phyloP scores from a whole-genome alignment of 2,329 filamentous ascomycete genomes.

The Talaromyces funiculosus region DNA sequence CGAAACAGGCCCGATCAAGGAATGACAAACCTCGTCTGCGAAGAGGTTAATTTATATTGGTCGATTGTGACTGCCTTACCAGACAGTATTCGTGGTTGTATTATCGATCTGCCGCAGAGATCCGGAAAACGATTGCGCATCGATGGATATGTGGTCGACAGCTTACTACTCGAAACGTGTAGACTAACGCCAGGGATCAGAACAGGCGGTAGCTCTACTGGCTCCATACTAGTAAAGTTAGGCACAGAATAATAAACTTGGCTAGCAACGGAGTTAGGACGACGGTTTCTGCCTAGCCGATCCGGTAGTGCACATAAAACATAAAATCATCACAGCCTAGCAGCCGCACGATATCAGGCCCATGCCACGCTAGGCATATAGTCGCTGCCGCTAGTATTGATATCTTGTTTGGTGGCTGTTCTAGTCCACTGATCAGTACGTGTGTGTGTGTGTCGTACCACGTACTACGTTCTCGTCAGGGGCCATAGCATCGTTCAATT shows the following conservation, averaged over 20 bases:
- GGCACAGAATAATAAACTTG: background rate
- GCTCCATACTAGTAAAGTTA: too few relatives aligned
- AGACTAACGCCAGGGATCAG: background rate
- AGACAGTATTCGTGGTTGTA: background rate
- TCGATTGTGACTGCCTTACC: background rate
- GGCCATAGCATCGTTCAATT: too few relatives aligned
- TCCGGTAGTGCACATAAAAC: background rate
- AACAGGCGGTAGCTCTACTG: background rate
- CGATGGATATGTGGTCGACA: background rate
- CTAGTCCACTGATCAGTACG: background rate
- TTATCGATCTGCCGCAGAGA: background rate
- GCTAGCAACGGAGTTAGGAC: background rate
- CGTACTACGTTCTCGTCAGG: background rate
- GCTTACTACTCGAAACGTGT: background rate
- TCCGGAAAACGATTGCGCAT: background rate
- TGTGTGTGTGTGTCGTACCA: background rate
- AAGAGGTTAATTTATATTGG: background rate
- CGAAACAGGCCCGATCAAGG: background rate
- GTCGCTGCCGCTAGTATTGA: background rate
- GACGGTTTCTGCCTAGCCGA: background rate
- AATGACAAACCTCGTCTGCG: background rate
- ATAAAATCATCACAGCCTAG: background rate
- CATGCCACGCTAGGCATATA: background rate
- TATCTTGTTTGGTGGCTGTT: conserved; percentile 6
- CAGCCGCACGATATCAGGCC: background rate